A percentile compares a stretch with the other conserved stretches of the same genome.
phyloP scores from a whole-genome alignment of 2,329 filamentous ascomycete genomes.

The Colletotrichum liaoningense region DNA sequence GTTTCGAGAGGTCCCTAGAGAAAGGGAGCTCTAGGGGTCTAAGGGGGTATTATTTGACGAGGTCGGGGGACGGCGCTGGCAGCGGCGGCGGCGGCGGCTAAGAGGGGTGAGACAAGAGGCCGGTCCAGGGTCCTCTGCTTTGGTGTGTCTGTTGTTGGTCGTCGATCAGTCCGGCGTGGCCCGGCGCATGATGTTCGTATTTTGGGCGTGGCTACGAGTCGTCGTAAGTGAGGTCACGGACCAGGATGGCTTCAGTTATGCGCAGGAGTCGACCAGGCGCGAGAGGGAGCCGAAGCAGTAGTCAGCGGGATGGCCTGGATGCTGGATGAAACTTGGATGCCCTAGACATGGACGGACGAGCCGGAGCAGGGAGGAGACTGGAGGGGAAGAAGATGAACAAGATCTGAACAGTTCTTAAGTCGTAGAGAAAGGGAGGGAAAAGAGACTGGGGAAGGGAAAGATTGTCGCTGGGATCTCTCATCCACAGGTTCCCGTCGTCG shows the following conservation, averaged over 20 bases:
- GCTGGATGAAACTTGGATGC: background rate
- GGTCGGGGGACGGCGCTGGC: background rate
- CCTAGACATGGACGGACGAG: background rate
- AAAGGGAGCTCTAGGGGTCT: background rate
- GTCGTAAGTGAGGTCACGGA: slow-evolving; percentile 30
- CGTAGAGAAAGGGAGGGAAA: background rate
- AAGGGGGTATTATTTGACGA: background rate
- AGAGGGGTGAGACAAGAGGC: slow-evolving; percentile 4
- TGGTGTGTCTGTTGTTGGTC: background rate
- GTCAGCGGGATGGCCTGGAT: background rate
- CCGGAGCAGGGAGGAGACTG: background rate
- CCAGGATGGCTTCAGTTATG: slow-evolving; percentile 25
- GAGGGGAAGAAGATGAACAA: background rate
- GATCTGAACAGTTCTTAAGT: background rate
- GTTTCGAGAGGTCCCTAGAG: background rate
- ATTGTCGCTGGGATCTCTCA: slow-evolving; percentile 3
- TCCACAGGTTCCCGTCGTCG: background rate
- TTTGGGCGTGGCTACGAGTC: slow-evolving; percentile 7
- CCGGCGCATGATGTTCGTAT: slow-evolving; percentile 34
- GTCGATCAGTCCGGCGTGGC: slow-evolving; percentile 28
- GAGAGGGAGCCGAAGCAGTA: background rate
- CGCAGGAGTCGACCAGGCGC: background rate
- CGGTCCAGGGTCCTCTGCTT: background rate
- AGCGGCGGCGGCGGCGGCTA: background rate
- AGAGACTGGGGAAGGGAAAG: background rate